A percentile compares a stretch with the other conserved stretches of the same genome.
These are phyloP conservation scores for Ceratocystis cubensis DNA, from an alignment of 2,329 filamentous ascomycete species.

Conservation along the genomic window DNA sequence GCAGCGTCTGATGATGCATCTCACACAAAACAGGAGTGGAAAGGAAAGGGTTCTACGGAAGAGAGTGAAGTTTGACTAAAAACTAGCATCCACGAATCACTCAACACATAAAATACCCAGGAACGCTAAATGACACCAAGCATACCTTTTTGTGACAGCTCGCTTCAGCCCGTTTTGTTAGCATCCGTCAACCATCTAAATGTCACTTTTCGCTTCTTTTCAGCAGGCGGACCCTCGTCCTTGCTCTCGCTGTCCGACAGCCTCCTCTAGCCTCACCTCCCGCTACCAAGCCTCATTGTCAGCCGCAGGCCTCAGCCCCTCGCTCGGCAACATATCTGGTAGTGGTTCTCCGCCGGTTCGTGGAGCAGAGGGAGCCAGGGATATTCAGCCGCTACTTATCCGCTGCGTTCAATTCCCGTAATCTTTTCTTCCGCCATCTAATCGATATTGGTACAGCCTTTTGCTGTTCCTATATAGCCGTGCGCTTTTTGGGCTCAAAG, in stretches of 20 bases:
- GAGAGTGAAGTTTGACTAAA: too few species aligned
- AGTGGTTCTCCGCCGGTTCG: not conserved
- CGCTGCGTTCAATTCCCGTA: too few species aligned
- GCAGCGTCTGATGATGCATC: too few species aligned
- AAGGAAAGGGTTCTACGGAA: not conserved
- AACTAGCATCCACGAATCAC: too few species aligned
- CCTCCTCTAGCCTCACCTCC: not conserved
- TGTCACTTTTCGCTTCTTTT: not conserved
- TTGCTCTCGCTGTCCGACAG: not conserved
- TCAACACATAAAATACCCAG: too few species aligned
- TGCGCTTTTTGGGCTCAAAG: not conserved
- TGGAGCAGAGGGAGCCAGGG: too few species aligned
- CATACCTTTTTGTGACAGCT: not conserved
- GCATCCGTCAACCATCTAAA: not conserved
- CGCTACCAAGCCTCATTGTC: not conserved
- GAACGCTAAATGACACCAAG: too few species aligned
- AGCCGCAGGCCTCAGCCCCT: not conserved
- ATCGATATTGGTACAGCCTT: not conserved
- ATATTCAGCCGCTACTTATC: too few species aligned
- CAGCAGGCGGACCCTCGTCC: not conserved
- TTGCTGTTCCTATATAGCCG: not conserved
- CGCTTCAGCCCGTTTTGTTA: not conserved
- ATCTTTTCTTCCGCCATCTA: not conserved
- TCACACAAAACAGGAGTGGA: not conserved
- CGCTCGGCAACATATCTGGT: not conserved